Conservation (phyloP, 164 flowering plant genomes). For the Macadamia tetraphylla region DNA sequence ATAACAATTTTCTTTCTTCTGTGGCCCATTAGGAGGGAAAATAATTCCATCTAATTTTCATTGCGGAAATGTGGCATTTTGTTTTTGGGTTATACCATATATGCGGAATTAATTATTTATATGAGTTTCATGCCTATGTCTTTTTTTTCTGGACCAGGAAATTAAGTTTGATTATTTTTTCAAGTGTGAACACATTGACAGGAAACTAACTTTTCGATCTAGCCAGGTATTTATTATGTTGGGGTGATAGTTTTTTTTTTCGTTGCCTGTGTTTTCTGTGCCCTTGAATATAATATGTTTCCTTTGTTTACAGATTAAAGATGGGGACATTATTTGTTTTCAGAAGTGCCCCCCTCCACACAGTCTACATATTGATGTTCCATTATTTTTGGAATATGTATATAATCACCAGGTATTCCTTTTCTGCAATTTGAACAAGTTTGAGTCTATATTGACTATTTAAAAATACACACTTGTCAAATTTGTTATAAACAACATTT, state of each 20-base stretch:
- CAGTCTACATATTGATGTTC: conserved; percentile 55
- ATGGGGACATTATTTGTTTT: conserved; percentile 92
- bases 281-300: not conserved
- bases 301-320: conserved; percentile 63
- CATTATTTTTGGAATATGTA: conserved; percentile 83
- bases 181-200: conserved; percentile 90
- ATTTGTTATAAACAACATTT: too few species aligned
- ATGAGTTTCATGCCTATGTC: not conserved
- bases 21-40: not conserved
- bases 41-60: not conserved
- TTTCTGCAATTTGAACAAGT: too few species aligned
- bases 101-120: too few species aligned
- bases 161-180: conserved; percentile 90
- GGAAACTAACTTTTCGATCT: conserved; percentile 59
- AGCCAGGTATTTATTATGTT: conserved; percentile 57
- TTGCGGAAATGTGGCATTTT: too few species aligned
- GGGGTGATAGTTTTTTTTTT: not conserved
- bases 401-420: conserved; percentile 85
- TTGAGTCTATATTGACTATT: too few species aligned
- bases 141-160: conserved; percentile 46
- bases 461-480: too few species aligned
- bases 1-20: not conserved
- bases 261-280: not conserved
- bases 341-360: conserved; percentile 52
- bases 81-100: too few species aligned